phyloP scores from a whole-genome alignment of 2,329 filamentous ascomycete species.

The Bimuria novae-zelandiae region DNA sequence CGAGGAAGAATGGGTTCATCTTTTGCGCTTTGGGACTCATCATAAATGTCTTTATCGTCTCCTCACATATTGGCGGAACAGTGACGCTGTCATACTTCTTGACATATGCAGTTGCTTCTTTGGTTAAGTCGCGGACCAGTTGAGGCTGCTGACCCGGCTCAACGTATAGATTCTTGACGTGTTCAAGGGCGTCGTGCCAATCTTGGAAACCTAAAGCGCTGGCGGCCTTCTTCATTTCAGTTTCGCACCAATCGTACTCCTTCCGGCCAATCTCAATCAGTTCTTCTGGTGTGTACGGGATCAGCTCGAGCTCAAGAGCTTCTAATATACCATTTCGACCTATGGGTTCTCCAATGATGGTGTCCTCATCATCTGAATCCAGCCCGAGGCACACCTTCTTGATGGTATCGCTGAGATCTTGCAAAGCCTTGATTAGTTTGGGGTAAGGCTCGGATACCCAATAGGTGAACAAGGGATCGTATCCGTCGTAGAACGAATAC shows the following conservation, averaged over 20 bases:
- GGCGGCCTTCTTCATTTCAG: slow-evolving; percentile 59
- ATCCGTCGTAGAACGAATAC: slow-evolving; percentile 58
- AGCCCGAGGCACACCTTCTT: slow-evolving; percentile 53
- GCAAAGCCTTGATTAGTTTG: slow-evolving; percentile 46
- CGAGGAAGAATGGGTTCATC: slow-evolving; percentile 64
- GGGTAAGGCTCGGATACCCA: slow-evolving; percentile 57
- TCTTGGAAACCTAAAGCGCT: slow-evolving; percentile 54
- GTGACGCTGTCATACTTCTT: slow-evolving; percentile 60
- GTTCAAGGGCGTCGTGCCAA: slow-evolving; percentile 60
- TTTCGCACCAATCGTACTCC: slow-evolving; percentile 61
- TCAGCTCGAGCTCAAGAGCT: slow-evolving; percentile 62
- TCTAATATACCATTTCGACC: slow-evolving; percentile 56
- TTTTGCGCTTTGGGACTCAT: slow-evolving; percentile 59
- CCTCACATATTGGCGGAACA: slow-evolving; percentile 58
- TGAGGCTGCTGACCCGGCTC: slow-evolving; percentile 59
- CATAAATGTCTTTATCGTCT: slow-evolving; percentile 62
- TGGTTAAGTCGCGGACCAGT: slow-evolving; percentile 57
- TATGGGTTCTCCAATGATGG: slow-evolving; percentile 63
- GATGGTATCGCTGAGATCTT: slow-evolving; percentile 46
- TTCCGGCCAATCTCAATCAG: slow-evolving; percentile 57
- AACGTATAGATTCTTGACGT: slow-evolving; percentile 61
- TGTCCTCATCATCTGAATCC: slow-evolving; percentile 49
- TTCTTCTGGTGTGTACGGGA: slow-evolving; percentile 63
- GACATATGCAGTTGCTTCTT: slow-evolving; percentile 60
- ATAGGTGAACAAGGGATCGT: slow-evolving; percentile 63